Base-by-base conservation (phyloP, 345 rosid genomes). In the Hypericum perforatum region DNA sequence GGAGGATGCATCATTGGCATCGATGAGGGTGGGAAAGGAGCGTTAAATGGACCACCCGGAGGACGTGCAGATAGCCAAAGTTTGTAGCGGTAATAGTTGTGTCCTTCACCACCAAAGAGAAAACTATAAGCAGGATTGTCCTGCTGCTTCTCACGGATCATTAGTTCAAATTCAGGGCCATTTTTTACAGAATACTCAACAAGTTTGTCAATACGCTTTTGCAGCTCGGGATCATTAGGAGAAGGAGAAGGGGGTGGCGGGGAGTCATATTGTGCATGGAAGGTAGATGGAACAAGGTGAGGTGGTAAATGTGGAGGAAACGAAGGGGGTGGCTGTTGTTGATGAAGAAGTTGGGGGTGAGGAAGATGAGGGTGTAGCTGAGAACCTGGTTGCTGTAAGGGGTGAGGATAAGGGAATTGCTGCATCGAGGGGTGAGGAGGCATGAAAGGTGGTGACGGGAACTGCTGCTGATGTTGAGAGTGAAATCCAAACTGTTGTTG, bases 141-240 rank as follows among this genome's bases (percentile, higher is more conserved):
- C 69, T 85, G 79, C 71, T 92, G 97, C 62, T 90, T 92, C 60
- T 83, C 91, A 4, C 97, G 86, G 67, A 92, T 83, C 97, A 88
- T 83, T 63, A 81, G 84, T 73, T 92, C 98, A 63, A 92, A 92
- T 72, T 92, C 97, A 0, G 95, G 97, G 47, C 98, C 98, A 46
- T 88, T 92, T 77, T 88, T 92, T 11, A 77, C 70, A 7, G 86
- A 63, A 68, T 92, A 92, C 81, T 92, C 95, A 55, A 84, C 89
- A 64, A 88, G 95, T 63, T 92, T 92, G 58, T 92, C 97, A n/a
- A 92, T 92, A 38, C 94, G 81, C 62, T 92, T 89, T 54, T 85
- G 98, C 49, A 88, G 87, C 72, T 92, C 98, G 5, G 94, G 95
- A 53, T 92, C 98, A 49, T 94, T 67, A 7, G 98, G 96, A n/a